A percentile compares a stretch with the other conserved stretches of the same genome.
Evolutionary conservation across 192 early-diverging fungal genomes (phyloP).

Genomic region (Allomyces macrogynus): DNA sequence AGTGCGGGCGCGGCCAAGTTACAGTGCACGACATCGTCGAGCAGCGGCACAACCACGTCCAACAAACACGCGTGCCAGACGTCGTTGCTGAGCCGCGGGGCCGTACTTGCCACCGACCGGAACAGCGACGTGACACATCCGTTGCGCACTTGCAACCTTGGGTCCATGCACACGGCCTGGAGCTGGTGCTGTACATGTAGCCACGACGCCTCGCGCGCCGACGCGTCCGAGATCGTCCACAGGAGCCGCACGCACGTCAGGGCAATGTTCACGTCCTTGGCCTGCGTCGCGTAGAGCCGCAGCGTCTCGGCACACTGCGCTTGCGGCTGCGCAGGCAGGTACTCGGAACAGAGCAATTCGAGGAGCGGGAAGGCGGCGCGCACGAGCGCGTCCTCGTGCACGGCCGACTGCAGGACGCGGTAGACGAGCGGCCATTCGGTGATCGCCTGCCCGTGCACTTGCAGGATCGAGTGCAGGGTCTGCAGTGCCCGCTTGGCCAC

Average conservation of each 20-base stretch:
- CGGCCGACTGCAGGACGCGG: neutral
- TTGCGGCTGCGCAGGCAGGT: conserved; percentile 53
- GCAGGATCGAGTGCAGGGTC: conserved; percentile 6
- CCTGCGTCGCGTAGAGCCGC: conserved; percentile 56
- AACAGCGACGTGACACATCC: neutral
- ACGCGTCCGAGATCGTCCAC: conserved; percentile 82
- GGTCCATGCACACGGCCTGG: conserved; percentile 61
- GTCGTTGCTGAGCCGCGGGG: conserved; percentile 2
- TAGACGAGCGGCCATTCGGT: neutral
- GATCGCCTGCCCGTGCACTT: neutral
- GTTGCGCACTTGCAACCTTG: conserved; percentile 67
- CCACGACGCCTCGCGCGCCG: conserved; percentile 53
- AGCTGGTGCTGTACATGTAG: conserved; percentile 69
- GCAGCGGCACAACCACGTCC: neutral
- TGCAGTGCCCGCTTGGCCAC: neutral
- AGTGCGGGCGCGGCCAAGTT: too few species aligned
- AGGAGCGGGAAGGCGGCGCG: conserved; percentile 74
- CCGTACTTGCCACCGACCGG: neutral
- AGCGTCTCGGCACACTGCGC: conserved; percentile 65
- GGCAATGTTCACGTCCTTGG: conserved; percentile 82
- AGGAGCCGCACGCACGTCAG: conserved; percentile 76
- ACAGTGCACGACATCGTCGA: neutral
- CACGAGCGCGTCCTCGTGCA: conserved; percentile 21
- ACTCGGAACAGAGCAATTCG: conserved; percentile 90
- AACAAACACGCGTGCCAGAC: neutral